phyloP scores from a whole-genome alignment of 345 rosid species.

The Linum trigynum region DNA sequence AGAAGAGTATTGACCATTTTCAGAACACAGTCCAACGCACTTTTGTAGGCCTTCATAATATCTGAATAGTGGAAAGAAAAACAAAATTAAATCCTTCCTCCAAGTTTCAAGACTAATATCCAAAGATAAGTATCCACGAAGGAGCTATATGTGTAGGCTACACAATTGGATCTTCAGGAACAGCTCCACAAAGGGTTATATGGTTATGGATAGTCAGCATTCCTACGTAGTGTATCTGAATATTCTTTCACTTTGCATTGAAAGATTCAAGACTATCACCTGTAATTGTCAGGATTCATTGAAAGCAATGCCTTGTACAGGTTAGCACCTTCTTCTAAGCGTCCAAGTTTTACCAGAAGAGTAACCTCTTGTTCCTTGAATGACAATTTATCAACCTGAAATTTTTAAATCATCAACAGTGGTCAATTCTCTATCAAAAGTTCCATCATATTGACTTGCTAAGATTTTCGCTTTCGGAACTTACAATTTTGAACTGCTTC shows the following conservation, averaged over 20 bases:
- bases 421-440: constrained; percentile 13
- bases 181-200: no score
- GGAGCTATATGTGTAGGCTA: no score
- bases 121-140: no score
- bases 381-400: constrained; percentile 77
- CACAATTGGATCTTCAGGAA: no score
- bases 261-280: constrained; percentile 29
- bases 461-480: constrained; percentile 12
- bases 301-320: constrained; percentile 63
- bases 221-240: no score
- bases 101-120: not conserved
- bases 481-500: constrained; percentile 71
- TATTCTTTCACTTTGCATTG: no score
- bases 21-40: constrained; percentile 54
- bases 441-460: not conserved
- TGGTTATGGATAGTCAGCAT: no score
- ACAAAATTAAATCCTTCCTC: constrained; percentile 1
- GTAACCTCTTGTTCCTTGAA: constrained; percentile 85
- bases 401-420: constrained; percentile 13
- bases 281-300: constrained; percentile 95
- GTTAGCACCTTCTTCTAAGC: constrained; percentile 64
- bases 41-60: constrained; percentile 88
- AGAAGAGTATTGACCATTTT: constrained; percentile 53
- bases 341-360: constrained; percentile 66
- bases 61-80: constrained; percentile 32